Conservation (phyloP, 805 yeast species). For the Yarrowia porcina region DNA sequence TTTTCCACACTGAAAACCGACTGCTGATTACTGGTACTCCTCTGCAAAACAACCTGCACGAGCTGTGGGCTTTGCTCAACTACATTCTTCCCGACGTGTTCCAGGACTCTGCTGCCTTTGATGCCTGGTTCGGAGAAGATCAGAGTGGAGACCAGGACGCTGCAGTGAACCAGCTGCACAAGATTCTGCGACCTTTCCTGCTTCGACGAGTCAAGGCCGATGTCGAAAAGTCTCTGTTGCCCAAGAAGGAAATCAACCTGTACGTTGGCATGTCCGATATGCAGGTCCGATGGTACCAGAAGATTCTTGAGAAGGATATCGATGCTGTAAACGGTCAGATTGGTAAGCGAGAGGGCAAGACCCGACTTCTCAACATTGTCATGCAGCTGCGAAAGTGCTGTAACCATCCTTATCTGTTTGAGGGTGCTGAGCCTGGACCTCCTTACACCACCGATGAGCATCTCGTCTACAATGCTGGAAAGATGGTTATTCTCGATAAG, state of each 20-base stretch:
- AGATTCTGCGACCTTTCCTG: conserved; percentile 80
- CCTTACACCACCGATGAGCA: conserved; percentile 96
- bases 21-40: conserved; percentile 95
- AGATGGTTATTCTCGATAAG: conserved; percentile 86
- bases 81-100: conserved; percentile 92
- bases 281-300: conserved; percentile 90
- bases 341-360: conserved; percentile 81
- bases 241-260: conserved; percentile 83
- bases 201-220: conserved; percentile 88
- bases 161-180: conserved; percentile 77
- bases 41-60: conserved; percentile 89
- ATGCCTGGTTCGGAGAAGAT: conserved; percentile 74
- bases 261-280: conserved; percentile 96
- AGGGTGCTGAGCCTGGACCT: conserved; percentile 99
- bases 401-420: conserved; percentile 93
- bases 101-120: conserved; percentile 85
- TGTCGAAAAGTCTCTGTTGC: conserved; percentile 85
- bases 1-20: conserved; percentile 80
- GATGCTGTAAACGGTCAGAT: conserved; percentile 94
- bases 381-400: conserved; percentile 97
- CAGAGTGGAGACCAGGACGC: conserved; percentile 54
- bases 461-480: conserved; percentile 79
- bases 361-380: conserved; percentile 84
- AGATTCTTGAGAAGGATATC: conserved; percentile 81
- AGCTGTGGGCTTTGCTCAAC: conserved; percentile 90